Evolutionary conservation across 2,329 filamentous ascomycete species (phyloP), one percentile per base, ranked within the genome.

Genomic region (Didymella pinodella): DNA sequence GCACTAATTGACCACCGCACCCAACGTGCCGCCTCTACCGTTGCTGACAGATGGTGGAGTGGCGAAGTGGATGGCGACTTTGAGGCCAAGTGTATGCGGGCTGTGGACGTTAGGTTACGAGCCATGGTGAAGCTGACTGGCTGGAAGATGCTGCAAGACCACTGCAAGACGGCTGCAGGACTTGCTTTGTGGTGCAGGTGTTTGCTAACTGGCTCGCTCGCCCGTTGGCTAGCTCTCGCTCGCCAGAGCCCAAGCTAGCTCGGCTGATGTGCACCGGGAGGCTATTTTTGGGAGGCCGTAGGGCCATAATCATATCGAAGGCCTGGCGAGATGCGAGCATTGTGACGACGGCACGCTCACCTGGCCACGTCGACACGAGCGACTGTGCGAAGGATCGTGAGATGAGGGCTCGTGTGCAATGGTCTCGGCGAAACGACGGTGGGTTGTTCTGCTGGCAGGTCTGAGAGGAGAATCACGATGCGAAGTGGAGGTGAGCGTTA

Each of bases 251-350:
- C 14, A 14, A 14, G 11, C 38, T 44, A 31, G 43, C 54, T 48
- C 48, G 54, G 55, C 26, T 53, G 55, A 57, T 57, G 55, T 53
- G 55, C 55, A 50, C 54, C 47, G 29, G 55, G 55, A 32, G 44
- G 36, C 55, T 57, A 57, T 53, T 48, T 57, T 57, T 44, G 45
- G 52, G 43, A 32, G 11, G 10, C n/a, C 34, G 51, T 44, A 48
- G 44, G 44, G 44, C 36, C 18, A 18, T 18, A 18, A 18, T 18
- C 44, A 11, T 41, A 25, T 41, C 5, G 28, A 32, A 54, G 50
- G 22, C 50, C 25, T 54, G 50, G 31, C 51, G 51, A 55, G 36
- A 55, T 43, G 51, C 51, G 25, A 40, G 32, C 7, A 25, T n/a
- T n/a, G 31, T 34, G 41, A 53, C 44, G 36, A 44, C 20, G 34